Conservation (phyloP, 78 protist species). For the Cavenderia fasciculata region DNA sequence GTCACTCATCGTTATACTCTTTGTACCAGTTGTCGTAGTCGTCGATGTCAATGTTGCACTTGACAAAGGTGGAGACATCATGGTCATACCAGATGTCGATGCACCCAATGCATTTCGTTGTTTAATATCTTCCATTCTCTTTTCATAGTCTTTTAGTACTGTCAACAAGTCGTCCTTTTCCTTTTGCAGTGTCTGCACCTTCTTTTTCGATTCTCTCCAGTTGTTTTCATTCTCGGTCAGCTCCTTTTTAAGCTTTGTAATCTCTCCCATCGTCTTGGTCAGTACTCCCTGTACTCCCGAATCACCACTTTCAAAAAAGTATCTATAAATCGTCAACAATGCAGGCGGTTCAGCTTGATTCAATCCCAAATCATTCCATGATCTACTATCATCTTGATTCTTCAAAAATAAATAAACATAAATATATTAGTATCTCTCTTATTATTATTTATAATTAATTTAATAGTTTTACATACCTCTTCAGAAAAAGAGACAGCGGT, state of each 20-base stretch:
- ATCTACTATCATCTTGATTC: slow-evolving; percentile 23
- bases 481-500: slow-evolving; percentile 64
- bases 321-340: slow-evolving; percentile 48
- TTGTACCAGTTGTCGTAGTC: not conserved
- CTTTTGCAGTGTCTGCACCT: slow-evolving; percentile 1
- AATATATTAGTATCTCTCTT: not conserved
- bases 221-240: slow-evolving; percentile 27
- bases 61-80: not conserved
- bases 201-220: slow-evolving; percentile 45
- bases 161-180: slow-evolving; percentile 10
- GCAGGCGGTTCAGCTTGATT: slow-evolving; percentile 59
- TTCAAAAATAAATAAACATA: not conserved
- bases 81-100: not conserved
- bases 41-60: not conserved
- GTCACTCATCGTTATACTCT: no score
- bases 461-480: slow-evolving; percentile 11
- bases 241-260: slow-evolving; percentile 62
- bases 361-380: slow-evolving; percentile 31
- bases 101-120: not conserved
- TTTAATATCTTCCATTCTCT: slow-evolving; percentile 27
- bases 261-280: slow-evolving; percentile 57
- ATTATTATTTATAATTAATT: not conserved
- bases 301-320: slow-evolving; percentile 74
- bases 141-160: slow-evolving; percentile 14
- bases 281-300: slow-evolving; percentile 64